Evolutionary conservation across 805 yeast species (phyloP), one percentile per base, ranked within the genome.

Genomic region (Candida tibetensis): DNA sequence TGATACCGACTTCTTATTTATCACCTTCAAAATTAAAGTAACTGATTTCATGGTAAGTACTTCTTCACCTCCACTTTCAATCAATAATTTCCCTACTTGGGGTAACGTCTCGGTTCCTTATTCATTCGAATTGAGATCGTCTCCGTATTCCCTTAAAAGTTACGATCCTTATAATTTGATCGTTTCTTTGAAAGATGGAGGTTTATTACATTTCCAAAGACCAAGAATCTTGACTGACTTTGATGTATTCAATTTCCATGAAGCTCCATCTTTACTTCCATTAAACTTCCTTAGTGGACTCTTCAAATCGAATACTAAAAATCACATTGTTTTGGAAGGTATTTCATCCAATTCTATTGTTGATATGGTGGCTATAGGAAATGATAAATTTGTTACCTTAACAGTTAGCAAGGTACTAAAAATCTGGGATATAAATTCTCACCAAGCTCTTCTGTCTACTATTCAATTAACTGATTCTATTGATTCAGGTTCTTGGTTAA

Each of bases 131-230:
- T 55, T 69, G 39, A 53, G 69, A 30, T 62, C 66, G 3, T 40
- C 56, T 17, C 88, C 91, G 1, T 74, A 76, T 30, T 58, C 71
- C 15, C 49, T 84, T 43, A 64, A 69, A 34, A 57, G 82, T 1
- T 58, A 80, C 12, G 70, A 76, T 22, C 44, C 62, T 0, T 49
- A 53, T 2, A 69, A 72, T 31, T 53, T 79, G 6, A 55, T 88
- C 3, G 77, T 83, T 0, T 69, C 87, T 4, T 65, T 89, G 34
- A 70, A 72, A 30, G 95, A 90, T 60, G 96, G 97, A 17, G 87
- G 90, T 1, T 56, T 89, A 29, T 60, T 87, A 34, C 81, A 79
- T 31, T 64, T 84, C 40, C 48, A 51, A 25, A 64, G 79, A 47
- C 28, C 47, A 0, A n/a, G 18, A 10, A 30, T 38, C 8, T 55